These are phyloP conservation scores for Eurotiales sp. DNA, from an alignment of 2,329 filamentous ascomycete genomes.

Conservation along the genomic window DNA sequence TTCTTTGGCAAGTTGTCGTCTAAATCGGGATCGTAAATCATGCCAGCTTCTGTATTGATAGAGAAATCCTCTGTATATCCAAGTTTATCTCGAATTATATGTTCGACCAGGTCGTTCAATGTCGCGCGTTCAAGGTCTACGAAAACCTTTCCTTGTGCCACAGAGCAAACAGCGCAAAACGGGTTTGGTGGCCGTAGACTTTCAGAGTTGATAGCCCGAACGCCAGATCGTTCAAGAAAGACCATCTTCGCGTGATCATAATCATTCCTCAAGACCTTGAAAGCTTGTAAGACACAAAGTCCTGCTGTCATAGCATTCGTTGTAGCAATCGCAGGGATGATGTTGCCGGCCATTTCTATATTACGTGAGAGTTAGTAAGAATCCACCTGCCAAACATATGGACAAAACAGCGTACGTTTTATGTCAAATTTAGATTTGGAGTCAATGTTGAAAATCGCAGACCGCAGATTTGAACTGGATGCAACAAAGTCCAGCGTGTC, in stretches of 20 bases:
- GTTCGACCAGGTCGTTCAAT: conserved; percentile 73
- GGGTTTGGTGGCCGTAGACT: conserved; percentile 64
- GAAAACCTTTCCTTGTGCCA: conserved; percentile 63
- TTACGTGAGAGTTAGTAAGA: background rate
- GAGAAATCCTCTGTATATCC: conserved; percentile 79
- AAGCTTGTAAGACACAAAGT: conserved; percentile 85
- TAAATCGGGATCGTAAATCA: conserved; percentile 88
- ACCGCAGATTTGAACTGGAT: conserved; percentile 83
- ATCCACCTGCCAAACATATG: background rate
- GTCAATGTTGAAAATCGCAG: conserved; percentile 84
- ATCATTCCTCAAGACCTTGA: conserved; percentile 78
- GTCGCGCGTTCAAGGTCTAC: conserved; percentile 71
- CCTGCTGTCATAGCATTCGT: conserved; percentile 96
- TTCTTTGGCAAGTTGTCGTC: conserved; percentile 81
- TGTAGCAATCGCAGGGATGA: conserved; percentile 96
- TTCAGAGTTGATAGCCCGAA: conserved; percentile 57
- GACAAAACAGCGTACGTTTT: conserved; percentile 55
- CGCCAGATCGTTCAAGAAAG: conserved; percentile 68
- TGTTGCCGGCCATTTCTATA: conserved; percentile 93
- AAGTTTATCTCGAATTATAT: conserved; percentile 65
- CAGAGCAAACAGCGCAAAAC: conserved; percentile 77
- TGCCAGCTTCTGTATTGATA: conserved; percentile 66
- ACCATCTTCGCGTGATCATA: conserved; percentile 63
- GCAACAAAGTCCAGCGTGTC: conserved; percentile 95
- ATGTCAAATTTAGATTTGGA: conserved; percentile 89